Evolutionary conservation across 345 rosid species (phyloP).

Genomic region (Combretum micranthum): DNA sequence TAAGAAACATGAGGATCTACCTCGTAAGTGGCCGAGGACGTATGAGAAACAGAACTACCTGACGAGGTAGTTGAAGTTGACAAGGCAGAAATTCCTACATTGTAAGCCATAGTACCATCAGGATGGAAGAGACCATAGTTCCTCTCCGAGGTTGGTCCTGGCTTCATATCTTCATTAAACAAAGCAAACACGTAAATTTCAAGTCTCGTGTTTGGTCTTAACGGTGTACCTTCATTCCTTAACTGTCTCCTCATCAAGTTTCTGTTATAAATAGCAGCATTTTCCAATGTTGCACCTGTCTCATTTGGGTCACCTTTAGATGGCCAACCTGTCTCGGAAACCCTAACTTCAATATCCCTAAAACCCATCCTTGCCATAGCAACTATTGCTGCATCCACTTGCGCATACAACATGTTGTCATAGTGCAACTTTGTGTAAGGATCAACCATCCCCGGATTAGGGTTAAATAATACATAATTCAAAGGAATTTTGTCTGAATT

Average conservation of each 20-base stretch:
- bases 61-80: constrained; percentile 41
- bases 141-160: constrained; percentile 88
- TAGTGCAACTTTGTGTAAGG: constrained; percentile 65
- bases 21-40: constrained; percentile 52
- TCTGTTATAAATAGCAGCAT: constrained; percentile 69
- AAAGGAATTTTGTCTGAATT: constrained; percentile 47
- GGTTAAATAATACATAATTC: constrained; percentile 79
- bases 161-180: constrained; percentile 87
- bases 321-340: constrained; percentile 98
- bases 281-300: constrained; percentile 54
- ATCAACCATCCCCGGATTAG: constrained; percentile 80
- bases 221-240: constrained; percentile 75
- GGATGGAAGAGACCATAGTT: constrained; percentile 89
- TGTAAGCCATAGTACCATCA: constrained; percentile 80
- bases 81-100: constrained; percentile 66
- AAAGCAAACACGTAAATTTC: constrained; percentile 85
- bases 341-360: constrained; percentile 58
- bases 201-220: constrained; percentile 51
- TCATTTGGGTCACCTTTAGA: constrained; percentile 77
- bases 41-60: constrained; percentile 51
- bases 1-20: background rate
- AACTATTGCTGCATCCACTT: constrained; percentile 70
- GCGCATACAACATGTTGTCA: constrained; percentile 95
- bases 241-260: constrained; percentile 67
- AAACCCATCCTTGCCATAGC: constrained; percentile 73